Conservation (phyloP, 257 asterid species). For the Sherardia arvensis region DNA sequence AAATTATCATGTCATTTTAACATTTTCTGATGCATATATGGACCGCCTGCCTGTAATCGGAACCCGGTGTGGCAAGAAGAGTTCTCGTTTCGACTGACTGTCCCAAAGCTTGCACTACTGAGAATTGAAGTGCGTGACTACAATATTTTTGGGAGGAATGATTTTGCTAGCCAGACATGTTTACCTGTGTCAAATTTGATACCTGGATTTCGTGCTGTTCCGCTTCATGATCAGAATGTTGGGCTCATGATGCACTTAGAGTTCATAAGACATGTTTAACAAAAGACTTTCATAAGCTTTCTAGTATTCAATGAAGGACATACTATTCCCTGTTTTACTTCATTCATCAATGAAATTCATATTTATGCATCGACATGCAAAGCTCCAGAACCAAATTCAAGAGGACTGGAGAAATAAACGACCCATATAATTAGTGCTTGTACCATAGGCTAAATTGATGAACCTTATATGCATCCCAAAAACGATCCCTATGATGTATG, state of each 20-base stretch:
- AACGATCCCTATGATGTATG: too few species aligned
- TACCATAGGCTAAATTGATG: too few species aligned
- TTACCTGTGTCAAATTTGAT: constrained; percentile 48
- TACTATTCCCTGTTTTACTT: too few species aligned
- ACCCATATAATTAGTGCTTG: too few species aligned
- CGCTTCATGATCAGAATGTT: constrained; percentile 33
- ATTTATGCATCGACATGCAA: not conserved
- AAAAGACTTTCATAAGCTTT: not conserved
- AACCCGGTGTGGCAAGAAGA: constrained; percentile 58
- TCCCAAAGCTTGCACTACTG: constrained; percentile 58
- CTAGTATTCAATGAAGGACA: too few species aligned
- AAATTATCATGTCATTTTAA: too few species aligned
- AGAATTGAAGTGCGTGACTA: constrained; percentile 59
- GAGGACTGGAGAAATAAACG: not conserved
- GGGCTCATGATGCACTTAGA: constrained; percentile 57
- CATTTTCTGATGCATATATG: constrained; percentile 61
- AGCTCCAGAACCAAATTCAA: not conserved
- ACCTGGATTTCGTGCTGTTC: constrained; percentile 49
- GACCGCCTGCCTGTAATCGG: constrained; percentile 59
- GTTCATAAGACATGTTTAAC: too few species aligned
- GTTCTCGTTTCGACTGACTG: constrained; percentile 42
- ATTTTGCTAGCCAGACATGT: constrained; percentile 63
- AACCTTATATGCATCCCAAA: too few species aligned
- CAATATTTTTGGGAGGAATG: constrained; percentile 54
- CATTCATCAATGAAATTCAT: not conserved